Evolutionary conservation across 2,329 filamentous ascomycete genomes (phyloP).

Genomic region (Calonectria montana): DNA sequence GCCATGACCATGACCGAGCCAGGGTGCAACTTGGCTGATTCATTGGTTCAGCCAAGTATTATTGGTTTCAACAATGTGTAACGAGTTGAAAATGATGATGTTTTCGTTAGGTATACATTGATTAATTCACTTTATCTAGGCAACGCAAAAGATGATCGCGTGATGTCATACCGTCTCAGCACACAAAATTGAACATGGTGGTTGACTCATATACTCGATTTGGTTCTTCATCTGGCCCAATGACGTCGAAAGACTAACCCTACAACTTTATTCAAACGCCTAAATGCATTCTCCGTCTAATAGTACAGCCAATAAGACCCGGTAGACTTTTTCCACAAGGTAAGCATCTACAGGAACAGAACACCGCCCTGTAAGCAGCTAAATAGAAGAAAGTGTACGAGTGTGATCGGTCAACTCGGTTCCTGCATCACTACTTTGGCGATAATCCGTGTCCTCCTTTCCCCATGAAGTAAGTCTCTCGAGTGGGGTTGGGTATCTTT

Average conservation of each 20-base stretch:
- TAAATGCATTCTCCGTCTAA: not conserved
- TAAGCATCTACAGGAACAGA: not conserved
- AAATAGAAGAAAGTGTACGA: constrained; percentile 36
- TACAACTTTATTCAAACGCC: not conserved
- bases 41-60: not conserved
- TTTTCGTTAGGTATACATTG: not conserved
- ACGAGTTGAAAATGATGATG: not conserved
- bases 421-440: constrained; percentile 51
- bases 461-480: constrained; percentile 44
- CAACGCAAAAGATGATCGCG: not conserved
- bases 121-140: not conserved
- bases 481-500: constrained; percentile 54
- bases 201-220: not conserved
- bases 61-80: not conserved
- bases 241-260: not conserved
- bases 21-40: not conserved
- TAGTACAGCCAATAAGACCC: not conserved
- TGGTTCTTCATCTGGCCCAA: not conserved
- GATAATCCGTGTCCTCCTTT: constrained; percentile 44
- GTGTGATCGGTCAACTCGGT: constrained; percentile 50
- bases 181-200: not conserved
- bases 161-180: not conserved
- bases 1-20: not conserved
- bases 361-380: not conserved
- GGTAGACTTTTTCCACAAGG: not conserved